A percentile compares a stretch with the other conserved stretches of the same genome.
Evolutionary conservation across 73 alveolate species (phyloP).

Genomic region (Halteria grandinella): DNA sequence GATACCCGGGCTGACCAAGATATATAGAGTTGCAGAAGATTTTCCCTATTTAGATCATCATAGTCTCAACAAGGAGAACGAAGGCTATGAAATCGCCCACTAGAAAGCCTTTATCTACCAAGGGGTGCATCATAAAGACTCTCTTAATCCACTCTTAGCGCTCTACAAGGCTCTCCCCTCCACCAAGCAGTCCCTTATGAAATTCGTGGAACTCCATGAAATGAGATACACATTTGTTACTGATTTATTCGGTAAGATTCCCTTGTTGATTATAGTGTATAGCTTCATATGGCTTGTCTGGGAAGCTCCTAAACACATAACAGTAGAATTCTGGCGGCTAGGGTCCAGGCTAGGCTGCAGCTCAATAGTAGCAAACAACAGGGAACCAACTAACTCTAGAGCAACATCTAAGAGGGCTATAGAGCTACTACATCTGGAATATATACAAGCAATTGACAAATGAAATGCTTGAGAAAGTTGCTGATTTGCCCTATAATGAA

Average conservation of each 20-base stretch:
- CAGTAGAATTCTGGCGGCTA: no score
- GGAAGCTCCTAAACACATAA: no score
- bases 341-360: no score
- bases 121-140: neutral
- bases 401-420: conserved; percentile 22
- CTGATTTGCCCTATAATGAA: conserved; percentile 9
- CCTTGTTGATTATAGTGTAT: neutral
- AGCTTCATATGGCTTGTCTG: neutral
- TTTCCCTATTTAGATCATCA: conserved; percentile 65
- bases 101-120: conserved; percentile 50
- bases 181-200: conserved; percentile 4
- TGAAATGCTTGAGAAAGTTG: conserved; percentile 32
- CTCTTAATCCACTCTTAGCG: neutral
- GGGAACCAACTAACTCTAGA: conserved; percentile 1
- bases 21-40: conserved; percentile 55
- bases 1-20: conserved; percentile 47
- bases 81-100: conserved; percentile 23
- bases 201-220: conserved; percentile 20
- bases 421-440: conserved; percentile 57
- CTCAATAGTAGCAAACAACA: neutral
- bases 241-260: conserved; percentile 34
- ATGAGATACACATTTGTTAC: conserved; percentile 30
- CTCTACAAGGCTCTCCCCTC: no score
- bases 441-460: conserved; percentile 26
- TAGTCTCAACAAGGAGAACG: conserved; percentile 53